A percentile compares a stretch with the other conserved stretches of the same genome.
phyloP scores from a whole-genome alignment of 1,284 basidiomycete species.

The Sanghuangporus baumii region DNA sequence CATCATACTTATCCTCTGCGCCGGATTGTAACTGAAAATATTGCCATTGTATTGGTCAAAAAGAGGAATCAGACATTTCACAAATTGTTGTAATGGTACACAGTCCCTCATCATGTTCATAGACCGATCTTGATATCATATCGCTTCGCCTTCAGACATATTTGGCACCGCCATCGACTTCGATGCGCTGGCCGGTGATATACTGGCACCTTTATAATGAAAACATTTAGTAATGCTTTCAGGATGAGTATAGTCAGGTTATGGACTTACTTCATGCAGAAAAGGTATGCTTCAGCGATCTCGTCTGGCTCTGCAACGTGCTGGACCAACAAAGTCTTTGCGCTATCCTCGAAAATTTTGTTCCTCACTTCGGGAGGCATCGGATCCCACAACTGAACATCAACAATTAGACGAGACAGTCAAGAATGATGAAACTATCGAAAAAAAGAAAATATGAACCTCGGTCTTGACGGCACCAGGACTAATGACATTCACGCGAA shows the following conservation, averaged over 20 bases:
- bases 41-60: too few relatives aligned
- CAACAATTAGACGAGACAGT: background rate
- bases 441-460: background rate
- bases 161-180: conserved; percentile 20
- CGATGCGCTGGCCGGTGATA: conserved; percentile 22
- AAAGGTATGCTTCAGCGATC: conserved; percentile 23
- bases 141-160: background rate
- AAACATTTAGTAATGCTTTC: background rate
- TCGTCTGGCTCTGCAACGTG: conserved; percentile 20
- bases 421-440: background rate
- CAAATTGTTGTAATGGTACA: too few relatives aligned
- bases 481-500: conserved; percentile 21
- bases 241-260: background rate
- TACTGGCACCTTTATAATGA: conserved; percentile 16
- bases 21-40: too few relatives aligned
- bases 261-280: conserved; percentile 21
- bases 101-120: too few relatives aligned
- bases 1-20: too few relatives aligned
- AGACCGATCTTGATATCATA: too few relatives aligned
- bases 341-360: conserved; percentile 13
- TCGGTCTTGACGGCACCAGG: conserved; percentile 20
- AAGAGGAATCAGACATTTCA: too few relatives aligned
- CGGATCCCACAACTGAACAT: conserved; percentile 20
- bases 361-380: conserved; percentile 10
- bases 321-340: conserved; percentile 18